Base-by-base conservation (phyloP, 345 rosid species). In the Cardamine occulta region DNA sequence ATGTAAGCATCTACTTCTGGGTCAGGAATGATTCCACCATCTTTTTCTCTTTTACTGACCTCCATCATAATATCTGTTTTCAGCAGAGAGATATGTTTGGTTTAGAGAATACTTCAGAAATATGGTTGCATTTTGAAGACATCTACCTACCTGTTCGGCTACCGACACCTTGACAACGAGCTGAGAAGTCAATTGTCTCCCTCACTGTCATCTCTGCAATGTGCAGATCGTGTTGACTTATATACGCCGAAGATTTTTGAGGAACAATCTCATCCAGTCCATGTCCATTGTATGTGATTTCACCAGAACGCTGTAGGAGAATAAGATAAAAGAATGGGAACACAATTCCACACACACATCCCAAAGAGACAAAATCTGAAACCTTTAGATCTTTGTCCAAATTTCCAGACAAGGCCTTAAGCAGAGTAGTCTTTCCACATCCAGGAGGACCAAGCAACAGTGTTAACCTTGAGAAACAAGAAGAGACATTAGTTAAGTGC, bases 401-500 rank as follows among this genome's bases (percentile, higher is more conserved):
- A 68, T 81, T 85, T 65, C 97, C 97, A 5, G 95, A 85, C 56
- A 91, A 91, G 0, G 94, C 88, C 79, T 85, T 80, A 15, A 91
- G 75, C 31, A 89, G 70, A 17, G 90, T 79, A 45, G 90, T 85
- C 78, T 91, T 91, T 28, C 95, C 93, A 78, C 94, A 87, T 19
- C 97, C 94, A 45, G 94, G 97, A 32, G 94, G 94, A 31, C 97
- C 97, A 66, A 91, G 91, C 71, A 91, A 69, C 44, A 91, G 58
- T 51, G 94, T 86, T 83, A 89, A 83, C 74, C 97, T 86, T 45
- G 15, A 45, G 83, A 49, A 63, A 49, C 28, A 52, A 47, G 23
- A 39, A 44, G 24, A 26, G n/a, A 61, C 7, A 31, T 59, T 40
- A 48, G 62, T 60, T 57, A 4, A 49, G 32, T 0, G 24, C 48